Percentiles rank a stretch among this genome's conserved stretches.
Conservation (phyloP, 176 grass and related monocot species). For the Oryza meyeriana region DNA sequence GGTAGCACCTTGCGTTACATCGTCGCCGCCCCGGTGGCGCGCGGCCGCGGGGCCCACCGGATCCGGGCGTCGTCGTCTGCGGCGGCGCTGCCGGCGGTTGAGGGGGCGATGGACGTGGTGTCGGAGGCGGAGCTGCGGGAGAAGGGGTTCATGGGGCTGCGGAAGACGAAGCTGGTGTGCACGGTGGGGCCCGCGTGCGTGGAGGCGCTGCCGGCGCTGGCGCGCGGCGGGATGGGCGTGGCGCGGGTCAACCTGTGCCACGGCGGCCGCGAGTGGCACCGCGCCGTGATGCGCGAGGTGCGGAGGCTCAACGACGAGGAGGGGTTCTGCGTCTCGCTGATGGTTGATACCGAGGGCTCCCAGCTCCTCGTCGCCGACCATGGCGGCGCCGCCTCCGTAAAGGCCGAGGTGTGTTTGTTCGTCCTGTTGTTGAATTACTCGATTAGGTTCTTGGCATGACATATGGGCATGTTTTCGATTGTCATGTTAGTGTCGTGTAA, state of each 20-base stretch:
- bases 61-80: background rate
- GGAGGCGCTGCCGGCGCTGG: constrained; percentile 50
- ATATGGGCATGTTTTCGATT: background rate
- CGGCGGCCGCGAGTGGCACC: constrained; percentile 56
- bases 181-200: constrained; percentile 58
- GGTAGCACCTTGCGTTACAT: background rate
- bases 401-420: constrained; percentile 44
- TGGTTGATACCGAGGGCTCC: constrained; percentile 72
- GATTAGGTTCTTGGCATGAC: background rate
- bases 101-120: constrained; percentile 51
- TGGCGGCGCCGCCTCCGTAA: constrained; percentile 46
- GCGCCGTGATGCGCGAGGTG: constrained; percentile 42
- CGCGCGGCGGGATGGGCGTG: constrained; percentile 63
- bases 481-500: background rate
- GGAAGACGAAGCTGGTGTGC: constrained; percentile 71
- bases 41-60: background rate
- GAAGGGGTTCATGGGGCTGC: constrained; percentile 69
- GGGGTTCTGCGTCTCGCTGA: constrained; percentile 63
- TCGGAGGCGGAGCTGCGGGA: constrained; percentile 65
- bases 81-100: background rate
- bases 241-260: constrained; percentile 77
- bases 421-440: background rate
- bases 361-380: constrained; percentile 63
- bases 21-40: background rate
- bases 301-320: constrained; percentile 58